phyloP scores from a whole-genome alignment of 768 basidiomycete species.

The Lyophyllum atratum region DNA sequence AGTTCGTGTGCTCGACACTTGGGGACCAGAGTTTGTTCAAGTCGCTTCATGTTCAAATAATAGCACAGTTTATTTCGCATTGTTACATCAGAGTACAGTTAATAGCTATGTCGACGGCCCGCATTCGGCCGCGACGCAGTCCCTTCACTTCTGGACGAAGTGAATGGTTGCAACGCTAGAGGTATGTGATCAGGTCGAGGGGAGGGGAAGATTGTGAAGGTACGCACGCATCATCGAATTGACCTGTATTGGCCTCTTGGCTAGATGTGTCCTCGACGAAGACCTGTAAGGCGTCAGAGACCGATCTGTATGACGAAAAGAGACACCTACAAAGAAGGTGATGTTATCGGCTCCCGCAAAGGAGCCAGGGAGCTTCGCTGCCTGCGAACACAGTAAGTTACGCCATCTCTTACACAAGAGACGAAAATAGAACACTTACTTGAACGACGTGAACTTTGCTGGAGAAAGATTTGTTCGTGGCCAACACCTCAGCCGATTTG shows the following conservation, averaged over 20 bases:
- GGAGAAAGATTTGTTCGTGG: neutral
- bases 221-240: conserved; percentile 13
- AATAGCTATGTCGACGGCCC: neutral
- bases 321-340: conserved; percentile 2
- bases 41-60: neutral
- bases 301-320: neutral
- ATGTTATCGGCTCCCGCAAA: conserved; percentile 2
- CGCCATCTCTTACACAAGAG: neutral
- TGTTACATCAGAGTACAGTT: neutral
- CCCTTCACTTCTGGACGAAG: conserved; percentile 9
- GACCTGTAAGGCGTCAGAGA: conserved; percentile 1
- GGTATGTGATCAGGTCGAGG: neutral
- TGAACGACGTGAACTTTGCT: conserved; percentile 10
- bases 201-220: neutral
- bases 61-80: neutral
- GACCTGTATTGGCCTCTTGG: conserved; percentile 5
- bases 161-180: conserved; percentile 9
- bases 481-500: conserved; percentile 1
- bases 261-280: conserved; percentile 12
- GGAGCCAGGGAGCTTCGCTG: conserved; percentile 1
- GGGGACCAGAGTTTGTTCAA: no score
- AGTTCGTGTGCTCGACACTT: neutral
- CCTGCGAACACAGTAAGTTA: neutral
- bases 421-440: neutral
- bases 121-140: neutral